These are phyloP conservation scores for Peronospora belbahrii DNA, from an alignment of 352 stramenopile genomes.

Conservation along the genomic window DNA sequence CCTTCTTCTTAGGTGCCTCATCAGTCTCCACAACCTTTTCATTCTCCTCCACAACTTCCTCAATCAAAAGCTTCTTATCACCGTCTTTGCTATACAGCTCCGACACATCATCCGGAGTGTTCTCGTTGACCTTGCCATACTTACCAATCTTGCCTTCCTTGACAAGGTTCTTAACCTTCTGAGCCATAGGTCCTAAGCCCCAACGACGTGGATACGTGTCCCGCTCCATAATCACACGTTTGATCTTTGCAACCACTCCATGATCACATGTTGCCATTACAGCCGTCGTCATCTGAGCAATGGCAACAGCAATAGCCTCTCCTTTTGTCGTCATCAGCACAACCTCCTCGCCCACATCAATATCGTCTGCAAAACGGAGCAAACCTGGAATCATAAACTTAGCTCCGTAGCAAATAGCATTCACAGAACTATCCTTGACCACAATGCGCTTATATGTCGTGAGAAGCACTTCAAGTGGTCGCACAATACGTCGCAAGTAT, in stretches of 20 bases:
- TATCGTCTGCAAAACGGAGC: constrained; percentile 97
- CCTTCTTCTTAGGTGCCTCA: constrained; percentile 53
- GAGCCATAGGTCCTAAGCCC: constrained; percentile 97
- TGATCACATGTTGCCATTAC: constrained; percentile 99
- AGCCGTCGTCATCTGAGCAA: constrained; percentile 99
- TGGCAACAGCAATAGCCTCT: constrained; percentile 97
- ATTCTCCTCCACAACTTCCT: constrained; percentile 45
- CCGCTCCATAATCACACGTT: constrained; percentile 99
- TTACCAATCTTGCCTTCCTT: constrained; percentile 89
- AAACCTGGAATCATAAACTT: constrained; percentile 99
- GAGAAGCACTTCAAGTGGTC: constrained; percentile 96
- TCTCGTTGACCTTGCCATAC: constrained; percentile 86
- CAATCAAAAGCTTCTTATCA: constrained; percentile 47
- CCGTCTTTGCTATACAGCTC: constrained; percentile 63
- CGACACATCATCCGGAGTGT: constrained; percentile 68
- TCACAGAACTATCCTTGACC: constrained; percentile 99
- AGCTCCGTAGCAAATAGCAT: constrained; percentile 99
- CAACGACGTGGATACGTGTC: constrained; percentile 99
- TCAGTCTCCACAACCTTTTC: constrained; percentile 33
- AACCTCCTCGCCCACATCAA: constrained; percentile 98
- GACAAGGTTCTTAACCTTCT: constrained; percentile 98
- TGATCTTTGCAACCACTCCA: constrained; percentile 99
- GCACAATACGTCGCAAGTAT: constrained; percentile 97
- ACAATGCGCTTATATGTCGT: constrained; percentile 99
- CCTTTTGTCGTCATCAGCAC: constrained; percentile 99